Conservation (phyloP, 2,329 filamentous ascomycete genomes). For the Fusarium torreyae region DNA sequence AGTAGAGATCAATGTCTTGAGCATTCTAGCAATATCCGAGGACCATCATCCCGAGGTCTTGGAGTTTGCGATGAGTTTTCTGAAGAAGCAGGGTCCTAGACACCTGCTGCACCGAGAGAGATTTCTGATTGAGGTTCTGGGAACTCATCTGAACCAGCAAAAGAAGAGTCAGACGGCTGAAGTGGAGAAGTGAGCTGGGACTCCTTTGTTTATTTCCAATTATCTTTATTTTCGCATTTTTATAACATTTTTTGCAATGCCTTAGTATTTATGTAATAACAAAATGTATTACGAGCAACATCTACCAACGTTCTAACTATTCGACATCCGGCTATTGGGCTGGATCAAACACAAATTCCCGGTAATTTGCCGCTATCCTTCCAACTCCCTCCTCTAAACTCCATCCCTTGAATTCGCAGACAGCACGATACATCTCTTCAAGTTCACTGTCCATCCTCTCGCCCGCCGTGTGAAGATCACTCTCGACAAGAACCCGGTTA, state of each 20-base stretch:
- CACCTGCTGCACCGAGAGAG: conserved; percentile 35
- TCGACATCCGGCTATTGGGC: not conserved
- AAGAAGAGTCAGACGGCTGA: not conserved
- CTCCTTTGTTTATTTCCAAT: too few relatives aligned
- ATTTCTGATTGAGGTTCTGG: conserved; percentile 39
- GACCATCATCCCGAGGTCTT: conserved; percentile 24
- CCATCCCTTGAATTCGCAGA: conserved; percentile 85
- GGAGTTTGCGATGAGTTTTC: conserved; percentile 7
- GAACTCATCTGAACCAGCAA: conserved; percentile 21
- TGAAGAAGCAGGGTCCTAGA: conserved; percentile 14
- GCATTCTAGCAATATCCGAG: conserved; percentile 6
- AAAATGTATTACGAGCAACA: not conserved
- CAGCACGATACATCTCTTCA: conserved; percentile 77
- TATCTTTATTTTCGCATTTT: too few relatives aligned
- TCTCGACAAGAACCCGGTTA: conserved; percentile 84
- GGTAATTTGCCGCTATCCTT: conserved; percentile 80
- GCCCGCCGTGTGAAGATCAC: conserved; percentile 86
- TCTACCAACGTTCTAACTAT: too few relatives aligned
- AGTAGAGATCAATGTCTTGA: conserved; percentile 1
- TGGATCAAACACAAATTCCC: conserved; percentile 77
- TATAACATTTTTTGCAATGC: too few relatives aligned
- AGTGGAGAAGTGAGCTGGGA: conserved; percentile 4
- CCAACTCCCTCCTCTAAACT: conserved; percentile 75
- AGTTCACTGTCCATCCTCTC: conserved; percentile 81
- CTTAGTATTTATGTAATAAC: too few relatives aligned